A percentile compares a stretch with the other conserved stretches of the same genome.
These are phyloP conservation scores for Fusarium pseudograminearum DNA, from an alignment of 2,329 filamentous ascomycete genomes.

Conservation along the genomic window DNA sequence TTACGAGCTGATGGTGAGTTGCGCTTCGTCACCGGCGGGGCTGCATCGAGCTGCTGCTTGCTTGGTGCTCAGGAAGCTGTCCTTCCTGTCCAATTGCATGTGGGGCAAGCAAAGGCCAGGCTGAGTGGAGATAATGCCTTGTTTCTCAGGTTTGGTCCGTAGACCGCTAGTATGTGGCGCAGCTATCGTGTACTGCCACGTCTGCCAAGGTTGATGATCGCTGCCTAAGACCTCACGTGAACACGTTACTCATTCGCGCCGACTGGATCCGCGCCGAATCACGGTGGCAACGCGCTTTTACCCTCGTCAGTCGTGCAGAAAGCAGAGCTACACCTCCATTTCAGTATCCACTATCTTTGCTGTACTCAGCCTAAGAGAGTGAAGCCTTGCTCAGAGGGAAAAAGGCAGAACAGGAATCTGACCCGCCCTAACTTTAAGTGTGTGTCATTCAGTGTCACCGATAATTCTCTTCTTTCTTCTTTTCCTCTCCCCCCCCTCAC, in stretches of 20 bases:
- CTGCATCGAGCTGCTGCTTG: conserved; percentile 42
- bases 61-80: conserved; percentile 44
- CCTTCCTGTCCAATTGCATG: conserved; percentile 49
- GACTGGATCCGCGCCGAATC: conserved; percentile 33
- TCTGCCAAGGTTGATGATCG: conserved; percentile 31
- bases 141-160: conserved; percentile 30
- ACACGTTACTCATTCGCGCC: conserved; percentile 53
- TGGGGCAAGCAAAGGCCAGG: conserved; percentile 48
- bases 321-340: conserved; percentile 21
- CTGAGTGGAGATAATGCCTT: conserved; percentile 44
- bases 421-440: conserved; percentile 23
- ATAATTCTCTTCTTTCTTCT: conserved; percentile 15
- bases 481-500: neutral
- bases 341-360: conserved; percentile 20
- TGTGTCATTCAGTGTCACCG: conserved; percentile 40
- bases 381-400: conserved; percentile 33
- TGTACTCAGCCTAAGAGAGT: conserved; percentile 25
- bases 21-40: conserved; percentile 50
- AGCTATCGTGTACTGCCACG: conserved; percentile 32
- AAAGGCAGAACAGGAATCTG: conserved; percentile 22
- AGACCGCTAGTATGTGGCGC: conserved; percentile 32
- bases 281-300: conserved; percentile 43
- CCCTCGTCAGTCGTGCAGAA: conserved; percentile 32
- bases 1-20: conserved; percentile 39
- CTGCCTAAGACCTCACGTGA: conserved; percentile 56